A percentile compares a stretch with the other conserved stretches of the same genome.
phyloP scores from a whole-genome alignment of 2,329 filamentous ascomycete genomes.

The Stromatinia cepivora region DNA sequence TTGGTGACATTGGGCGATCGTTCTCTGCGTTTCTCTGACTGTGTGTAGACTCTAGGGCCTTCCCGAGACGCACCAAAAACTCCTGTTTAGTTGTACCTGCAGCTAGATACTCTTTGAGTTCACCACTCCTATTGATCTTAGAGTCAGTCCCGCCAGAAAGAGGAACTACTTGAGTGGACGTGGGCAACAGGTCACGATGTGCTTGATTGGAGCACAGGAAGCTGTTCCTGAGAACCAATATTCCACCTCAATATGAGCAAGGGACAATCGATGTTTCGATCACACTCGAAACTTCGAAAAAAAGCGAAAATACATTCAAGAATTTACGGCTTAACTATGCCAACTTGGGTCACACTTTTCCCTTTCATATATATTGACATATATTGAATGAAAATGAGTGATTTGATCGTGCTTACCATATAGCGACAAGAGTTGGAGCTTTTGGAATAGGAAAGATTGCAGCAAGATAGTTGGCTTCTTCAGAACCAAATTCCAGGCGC shows the following conservation, averaged over 20 bases:
- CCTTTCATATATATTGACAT: background rate
- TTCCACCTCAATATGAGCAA: background rate
- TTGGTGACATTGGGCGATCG: background rate
- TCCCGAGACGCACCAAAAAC: conserved; percentile 58
- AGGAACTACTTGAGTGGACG: background rate
- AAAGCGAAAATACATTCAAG: background rate
- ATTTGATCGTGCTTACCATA: conserved; percentile 55
- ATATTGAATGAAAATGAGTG: conserved; percentile 5
- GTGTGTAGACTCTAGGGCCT: conserved; percentile 38
- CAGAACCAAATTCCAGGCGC: conserved; percentile 68
- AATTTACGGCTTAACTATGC: background rate
- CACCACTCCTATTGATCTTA: conserved; percentile 58
- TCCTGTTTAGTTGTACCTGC: conserved; percentile 64
- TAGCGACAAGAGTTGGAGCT: conserved; percentile 77
- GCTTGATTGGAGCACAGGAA: background rate
- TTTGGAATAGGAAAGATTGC: conserved; percentile 80
- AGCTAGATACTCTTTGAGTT: conserved; percentile 74
- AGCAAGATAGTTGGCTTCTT: conserved; percentile 78
- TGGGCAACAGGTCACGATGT: background rate
- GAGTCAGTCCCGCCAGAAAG: background rate
- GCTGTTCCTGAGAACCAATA: background rate
- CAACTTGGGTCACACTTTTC: background rate
- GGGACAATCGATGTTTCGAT: background rate
- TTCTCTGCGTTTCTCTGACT: background rate
- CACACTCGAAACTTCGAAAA: background rate